Conservation (phyloP, 2,329 filamentous ascomycete genomes). For the Trichoderma asperellum region DNA sequence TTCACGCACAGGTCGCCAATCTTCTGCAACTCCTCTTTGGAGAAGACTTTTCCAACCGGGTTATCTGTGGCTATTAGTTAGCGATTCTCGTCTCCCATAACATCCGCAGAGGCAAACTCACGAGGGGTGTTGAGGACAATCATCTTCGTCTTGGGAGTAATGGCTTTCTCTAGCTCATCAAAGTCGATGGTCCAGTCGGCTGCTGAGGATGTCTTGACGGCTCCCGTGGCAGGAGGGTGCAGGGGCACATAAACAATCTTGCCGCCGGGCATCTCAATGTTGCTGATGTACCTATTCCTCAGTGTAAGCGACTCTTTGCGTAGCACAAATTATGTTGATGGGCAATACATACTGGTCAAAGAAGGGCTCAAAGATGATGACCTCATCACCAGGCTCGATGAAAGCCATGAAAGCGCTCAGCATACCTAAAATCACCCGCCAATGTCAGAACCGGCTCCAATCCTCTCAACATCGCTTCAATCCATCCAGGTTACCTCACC, state of each 20-base stretch:
- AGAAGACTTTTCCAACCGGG: constrained; percentile 95
- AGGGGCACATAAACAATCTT: constrained; percentile 95
- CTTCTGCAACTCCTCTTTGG: constrained; percentile 75
- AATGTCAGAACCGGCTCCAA: not conserved
- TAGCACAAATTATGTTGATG: not conserved
- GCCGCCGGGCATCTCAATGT: constrained; percentile 97
- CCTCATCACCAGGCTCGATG: constrained; percentile 90
- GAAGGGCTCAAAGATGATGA: constrained; percentile 97
- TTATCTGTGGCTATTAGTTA: constrained; percentile 63
- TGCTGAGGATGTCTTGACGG: constrained; percentile 77
- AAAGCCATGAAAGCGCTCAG: constrained; percentile 98
- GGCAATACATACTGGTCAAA: constrained; percentile 77
- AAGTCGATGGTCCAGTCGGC: constrained; percentile 89
- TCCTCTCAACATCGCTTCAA: not conserved
- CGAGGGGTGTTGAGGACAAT: constrained; percentile 82
- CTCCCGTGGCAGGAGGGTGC: constrained; percentile 82
- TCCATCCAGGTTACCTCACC: constrained; percentile 38
- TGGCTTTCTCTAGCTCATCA: constrained; percentile 75
- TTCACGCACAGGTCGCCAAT: constrained; percentile 91
- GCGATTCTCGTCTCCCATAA: not conserved
- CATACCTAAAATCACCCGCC: constrained; percentile 60
- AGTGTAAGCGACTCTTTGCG: not conserved
- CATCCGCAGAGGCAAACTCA: constrained; percentile 35
- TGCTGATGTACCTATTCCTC: constrained; percentile 73
- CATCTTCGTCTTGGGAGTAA: constrained; percentile 92